A percentile compares a stretch with the other conserved stretches of the same genome.
Evolutionary conservation across 768 basidiomycete species (phyloP).

Genomic region (Lactarius sanguifluus): DNA sequence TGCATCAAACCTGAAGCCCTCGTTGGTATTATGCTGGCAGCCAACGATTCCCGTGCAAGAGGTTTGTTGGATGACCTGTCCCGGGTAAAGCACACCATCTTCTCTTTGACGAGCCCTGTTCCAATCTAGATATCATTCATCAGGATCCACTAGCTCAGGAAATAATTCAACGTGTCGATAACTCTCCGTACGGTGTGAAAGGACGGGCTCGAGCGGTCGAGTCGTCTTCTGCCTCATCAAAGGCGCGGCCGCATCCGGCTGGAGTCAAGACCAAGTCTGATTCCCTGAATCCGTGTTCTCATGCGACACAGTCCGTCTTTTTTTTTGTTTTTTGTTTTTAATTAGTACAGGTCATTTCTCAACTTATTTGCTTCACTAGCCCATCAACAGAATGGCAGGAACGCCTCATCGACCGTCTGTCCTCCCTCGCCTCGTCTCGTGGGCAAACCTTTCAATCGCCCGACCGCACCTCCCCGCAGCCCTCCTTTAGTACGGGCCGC

Average conservation of each 20-base stretch:
- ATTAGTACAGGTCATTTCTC: constrained; percentile 2
- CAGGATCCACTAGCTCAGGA: constrained; percentile 78
- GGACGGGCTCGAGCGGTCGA: constrained; percentile 55
- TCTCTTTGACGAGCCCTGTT: not conserved
- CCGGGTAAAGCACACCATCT: constrained; percentile 33
- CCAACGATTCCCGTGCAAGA: constrained; percentile 40
- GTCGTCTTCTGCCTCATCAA: constrained; percentile 31
- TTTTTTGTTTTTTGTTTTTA: not conserved
- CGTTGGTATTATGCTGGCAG: constrained; percentile 74
- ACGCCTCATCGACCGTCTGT: constrained; percentile 44
- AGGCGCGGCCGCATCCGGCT: constrained; percentile 27
- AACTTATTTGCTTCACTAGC: constrained; percentile 38
- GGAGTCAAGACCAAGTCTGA: constrained; percentile 30
- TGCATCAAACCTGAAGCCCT: constrained; percentile 92
- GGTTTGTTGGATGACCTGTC: constrained; percentile 42
- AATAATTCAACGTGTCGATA: constrained; percentile 79
- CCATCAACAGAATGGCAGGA: constrained; percentile 88
- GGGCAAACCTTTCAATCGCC: constrained; percentile 31
- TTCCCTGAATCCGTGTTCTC: constrained; percentile 26
- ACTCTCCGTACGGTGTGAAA: constrained; percentile 73
- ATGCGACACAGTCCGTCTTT: constrained; percentile 60
- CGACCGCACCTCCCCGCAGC: constrained; percentile 25
- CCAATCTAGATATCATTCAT: constrained; percentile 1
- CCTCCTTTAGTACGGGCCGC: constrained; percentile 6
- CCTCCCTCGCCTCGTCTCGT: constrained; percentile 32